These are phyloP conservation scores for Neobulgaria alba DNA, from an alignment of 2,329 filamentous ascomycete genomes.

Conservation along the genomic window DNA sequence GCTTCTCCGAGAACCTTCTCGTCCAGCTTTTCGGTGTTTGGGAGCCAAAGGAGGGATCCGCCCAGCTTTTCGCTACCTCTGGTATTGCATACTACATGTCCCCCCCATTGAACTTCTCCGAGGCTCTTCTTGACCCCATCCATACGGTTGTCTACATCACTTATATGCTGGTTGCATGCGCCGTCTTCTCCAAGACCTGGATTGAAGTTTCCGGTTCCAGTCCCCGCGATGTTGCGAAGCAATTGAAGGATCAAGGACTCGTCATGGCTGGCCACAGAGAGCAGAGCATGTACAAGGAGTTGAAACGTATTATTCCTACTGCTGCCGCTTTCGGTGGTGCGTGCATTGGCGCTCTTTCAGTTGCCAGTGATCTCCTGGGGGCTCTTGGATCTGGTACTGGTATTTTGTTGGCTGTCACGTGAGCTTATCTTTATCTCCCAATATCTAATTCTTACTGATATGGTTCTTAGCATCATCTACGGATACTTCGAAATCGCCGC, in stretches of 20 bases:
- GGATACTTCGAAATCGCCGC: slow-evolving; percentile 99
- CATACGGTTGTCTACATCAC: slow-evolving; percentile 92
- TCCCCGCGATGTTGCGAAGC: slow-evolving; percentile 97
- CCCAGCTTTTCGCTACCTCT: slow-evolving; percentile 87
- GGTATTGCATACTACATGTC: slow-evolving; percentile 99
- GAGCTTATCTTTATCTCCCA: slow-evolving; percentile 39
- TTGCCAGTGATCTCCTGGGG: slow-evolving; percentile 89
- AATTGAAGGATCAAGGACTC: slow-evolving; percentile 98
- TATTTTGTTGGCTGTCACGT: slow-evolving; percentile 97
- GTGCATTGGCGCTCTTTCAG: slow-evolving; percentile 95
- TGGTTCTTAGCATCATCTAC: slow-evolving; percentile 77
- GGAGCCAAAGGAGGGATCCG: slow-evolving; percentile 93
- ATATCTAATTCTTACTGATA: slow-evolving; percentile 23
- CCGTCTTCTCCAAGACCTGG: slow-evolving; percentile 99
- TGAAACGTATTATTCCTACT: slow-evolving; percentile 98
- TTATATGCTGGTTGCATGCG: slow-evolving; percentile 97
- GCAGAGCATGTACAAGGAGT: slow-evolving; percentile 99
- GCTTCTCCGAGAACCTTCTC: slow-evolving; percentile 97
- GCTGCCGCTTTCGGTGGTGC: slow-evolving; percentile 97
- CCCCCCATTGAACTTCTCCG: slow-evolving; percentile 93
- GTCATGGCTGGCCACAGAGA: slow-evolving; percentile 99
- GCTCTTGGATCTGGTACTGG: slow-evolving; percentile 94
- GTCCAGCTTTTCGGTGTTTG: slow-evolving; percentile 96
- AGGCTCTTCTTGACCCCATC: slow-evolving; percentile 91
- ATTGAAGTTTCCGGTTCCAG: slow-evolving; percentile 98